Percentiles rank a stretch among this genome's conserved stretches.
Conservation (phyloP, 2,329 filamentous ascomycete species). For the Beauveria australis region DNA sequence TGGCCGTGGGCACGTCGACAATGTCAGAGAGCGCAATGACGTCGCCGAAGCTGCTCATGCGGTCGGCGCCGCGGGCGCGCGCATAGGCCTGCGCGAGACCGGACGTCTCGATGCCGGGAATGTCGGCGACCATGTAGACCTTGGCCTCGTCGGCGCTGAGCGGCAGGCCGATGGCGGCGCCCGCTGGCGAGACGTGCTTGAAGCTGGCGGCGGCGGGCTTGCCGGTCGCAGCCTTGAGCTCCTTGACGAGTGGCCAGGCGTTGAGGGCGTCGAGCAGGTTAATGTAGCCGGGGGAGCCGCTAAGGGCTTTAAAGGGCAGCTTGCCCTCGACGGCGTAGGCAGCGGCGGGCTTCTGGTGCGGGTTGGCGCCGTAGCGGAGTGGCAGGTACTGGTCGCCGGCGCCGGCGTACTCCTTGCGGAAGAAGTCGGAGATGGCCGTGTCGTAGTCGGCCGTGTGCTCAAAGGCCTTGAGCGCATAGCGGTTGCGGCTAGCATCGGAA, state of each 20-base stretch:
- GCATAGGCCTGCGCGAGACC: constrained; percentile 89
- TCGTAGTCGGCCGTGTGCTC: constrained; percentile 98
- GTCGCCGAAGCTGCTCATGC: constrained; percentile 98
- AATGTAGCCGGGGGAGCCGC: constrained; percentile 89
- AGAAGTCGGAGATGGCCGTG: constrained; percentile 88
- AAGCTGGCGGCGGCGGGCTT: constrained; percentile 92
- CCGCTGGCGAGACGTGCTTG: constrained; percentile 97
- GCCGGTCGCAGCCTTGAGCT: constrained; percentile 81
- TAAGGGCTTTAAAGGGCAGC: constrained; percentile 90
- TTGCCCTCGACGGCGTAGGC: constrained; percentile 66
- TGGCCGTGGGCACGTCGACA: constrained; percentile 87
- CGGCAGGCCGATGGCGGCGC: constrained; percentile 86
- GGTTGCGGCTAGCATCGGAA: constrained; percentile 73
- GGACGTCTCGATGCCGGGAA: constrained; percentile 79
- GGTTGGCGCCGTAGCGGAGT: constrained; percentile 92
- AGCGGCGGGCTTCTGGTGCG: constrained; percentile 93
- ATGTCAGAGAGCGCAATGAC: constrained; percentile 87
- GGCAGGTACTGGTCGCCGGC: constrained; percentile 75
- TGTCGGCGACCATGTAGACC: constrained; percentile 97
- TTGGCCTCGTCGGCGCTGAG: constrained; percentile 83
- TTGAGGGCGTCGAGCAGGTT: constrained; percentile 95
- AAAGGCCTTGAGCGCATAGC: constrained; percentile 94
- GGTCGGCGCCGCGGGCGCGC: constrained; percentile 87
- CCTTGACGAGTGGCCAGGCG: constrained; percentile 93
- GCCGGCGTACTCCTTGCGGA: constrained; percentile 91